Conservation (phyloP, 163 green algal genomes). For the Chlorella variabilis region DNA sequence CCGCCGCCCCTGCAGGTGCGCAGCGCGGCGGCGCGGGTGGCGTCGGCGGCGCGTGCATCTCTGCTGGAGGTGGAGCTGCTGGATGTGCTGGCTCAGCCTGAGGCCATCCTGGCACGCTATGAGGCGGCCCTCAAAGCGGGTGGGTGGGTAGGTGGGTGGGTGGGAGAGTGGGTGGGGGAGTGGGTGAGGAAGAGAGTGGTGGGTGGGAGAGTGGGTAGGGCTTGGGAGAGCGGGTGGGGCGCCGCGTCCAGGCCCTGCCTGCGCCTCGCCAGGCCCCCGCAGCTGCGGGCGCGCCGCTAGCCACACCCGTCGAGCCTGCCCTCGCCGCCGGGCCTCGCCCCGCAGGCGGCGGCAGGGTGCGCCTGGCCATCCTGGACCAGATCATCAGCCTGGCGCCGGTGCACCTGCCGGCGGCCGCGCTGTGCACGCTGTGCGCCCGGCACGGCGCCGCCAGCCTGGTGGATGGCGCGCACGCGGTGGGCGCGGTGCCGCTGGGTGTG, state of each 20-base stretch:
- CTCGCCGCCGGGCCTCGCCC: too few relatives aligned
- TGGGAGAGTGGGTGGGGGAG: neutral
- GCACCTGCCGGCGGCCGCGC: constrained; percentile 59
- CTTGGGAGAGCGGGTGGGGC: too few relatives aligned
- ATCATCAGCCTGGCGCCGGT: constrained; percentile 65
- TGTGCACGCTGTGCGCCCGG: constrained; percentile 54
- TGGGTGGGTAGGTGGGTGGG: neutral
- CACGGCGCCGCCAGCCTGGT: constrained; percentile 55
- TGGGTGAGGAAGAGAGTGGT: too few relatives aligned
- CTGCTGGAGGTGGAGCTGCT: constrained; percentile 63
- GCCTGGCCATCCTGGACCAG: constrained; percentile 72
- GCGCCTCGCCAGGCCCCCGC: too few relatives aligned
- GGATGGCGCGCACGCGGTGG: constrained; percentile 75
- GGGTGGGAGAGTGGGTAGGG: too few relatives aligned
- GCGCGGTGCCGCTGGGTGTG: constrained; percentile 54
- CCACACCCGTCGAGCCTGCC: too few relatives aligned
- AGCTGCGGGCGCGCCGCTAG: too few relatives aligned
- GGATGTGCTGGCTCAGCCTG: constrained; percentile 21
- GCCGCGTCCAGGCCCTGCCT: too few relatives aligned
- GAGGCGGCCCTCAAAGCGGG: constrained; percentile 9
- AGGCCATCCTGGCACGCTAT: constrained; percentile 1
- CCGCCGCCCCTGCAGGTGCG: constrained; percentile 26
- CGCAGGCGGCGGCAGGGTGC: constrained; percentile 32
- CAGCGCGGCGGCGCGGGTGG: constrained; percentile 38
- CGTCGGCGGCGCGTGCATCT: constrained; percentile 39